Evolutionary conservation across 116 monocot genomes (phyloP), one percentile per base, ranked within the genome.

Genomic region (Dioscorea cayenensis): DNA sequence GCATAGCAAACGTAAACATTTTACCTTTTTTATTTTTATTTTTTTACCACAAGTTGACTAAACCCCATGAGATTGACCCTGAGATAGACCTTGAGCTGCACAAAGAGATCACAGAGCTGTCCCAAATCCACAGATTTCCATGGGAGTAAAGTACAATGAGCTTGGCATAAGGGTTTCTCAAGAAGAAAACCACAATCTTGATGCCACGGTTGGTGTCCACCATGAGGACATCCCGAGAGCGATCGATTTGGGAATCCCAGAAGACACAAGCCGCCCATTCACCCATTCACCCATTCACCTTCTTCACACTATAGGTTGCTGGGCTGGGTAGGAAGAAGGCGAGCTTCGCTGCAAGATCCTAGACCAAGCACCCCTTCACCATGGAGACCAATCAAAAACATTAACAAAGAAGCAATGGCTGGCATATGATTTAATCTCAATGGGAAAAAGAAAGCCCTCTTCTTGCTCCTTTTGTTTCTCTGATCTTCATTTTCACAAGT

Each of bases 61-160:
- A 89, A n/a, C 89, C 89, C 89, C 82, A 89, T 85, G 63, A 89
- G 71, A 73, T 89, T 89, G 51, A 89, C 77, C 75, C 77, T 82
- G 82, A 89, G 84, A 77, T 89, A 85, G 76, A 82, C 71, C 80
- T 89, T 89, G 70, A 89, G 89, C 80, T 89, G 89, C 51, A 80
- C 82, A 65, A 89, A 89, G 82, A 89, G 89, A 35, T 89, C 89
- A 68, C 85, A 89, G 65, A 89, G 80, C 70, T 87, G 87, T 14
- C 87, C 87, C 11, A 87, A 75, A 73, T 87, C 87, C 12, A 83
- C 83, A 23, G n/a, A n/a, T n/a, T n/a, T n/a, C n/a, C n/a, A n/a
- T n/a, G n/a, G n/a, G n/a, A n/a, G n/a, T n/a, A n/a, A n/a, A n/a
- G n/a, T n/a, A n/a, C n/a, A n/a, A n/a, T n/a, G n/a, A n/a, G n/a